These are phyloP conservation scores for Malassezia nana DNA, from an alignment of 1,284 basidiomycete species.

Conservation along the genomic window DNA sequence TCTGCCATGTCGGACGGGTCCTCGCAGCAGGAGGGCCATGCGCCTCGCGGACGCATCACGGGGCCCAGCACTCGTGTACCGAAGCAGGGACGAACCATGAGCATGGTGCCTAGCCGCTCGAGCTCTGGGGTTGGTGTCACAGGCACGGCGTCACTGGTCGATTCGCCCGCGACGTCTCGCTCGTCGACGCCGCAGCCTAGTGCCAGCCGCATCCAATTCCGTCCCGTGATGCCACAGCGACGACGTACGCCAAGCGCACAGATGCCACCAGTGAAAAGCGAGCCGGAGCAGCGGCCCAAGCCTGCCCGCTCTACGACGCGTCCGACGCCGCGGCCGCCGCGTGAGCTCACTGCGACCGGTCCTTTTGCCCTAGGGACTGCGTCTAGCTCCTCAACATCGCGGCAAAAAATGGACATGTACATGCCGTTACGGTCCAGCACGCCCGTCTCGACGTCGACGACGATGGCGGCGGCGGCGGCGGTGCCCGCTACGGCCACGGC, in stretches of 20 bases:
- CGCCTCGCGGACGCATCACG: background rate
- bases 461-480: slow-evolving; percentile 25
- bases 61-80: background rate
- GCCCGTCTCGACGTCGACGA: slow-evolving; percentile 24
- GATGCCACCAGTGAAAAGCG: background rate
- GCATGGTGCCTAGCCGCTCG: slow-evolving; percentile 47
- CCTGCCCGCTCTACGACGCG: background rate
- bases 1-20: background rate
- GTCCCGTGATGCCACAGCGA: slow-evolving; percentile 38
- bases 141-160: slow-evolving; percentile 51
- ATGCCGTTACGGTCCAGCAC: slow-evolving; percentile 17
- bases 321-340: slow-evolving; percentile 15
- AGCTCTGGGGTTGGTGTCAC: slow-evolving; percentile 51
- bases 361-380: slow-evolving; percentile 73
- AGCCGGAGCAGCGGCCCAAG: background rate
- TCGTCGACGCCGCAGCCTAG: slow-evolving; percentile 50
- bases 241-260: slow-evolving; percentile 20
- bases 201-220: slow-evolving; percentile 32
- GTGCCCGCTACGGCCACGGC: background rate
- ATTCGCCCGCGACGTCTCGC: slow-evolving; percentile 48
- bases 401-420: slow-evolving; percentile 19
- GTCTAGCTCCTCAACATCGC: background rate
- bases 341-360: slow-evolving; percentile 69
- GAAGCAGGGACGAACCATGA: slow-evolving; percentile 45
- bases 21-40: background rate